Evolutionary conservation across 495 filamentous ascomycete genomes (phyloP), one percentile per base, ranked within the genome.

Genomic region (Podospora fimiseda): DNA sequence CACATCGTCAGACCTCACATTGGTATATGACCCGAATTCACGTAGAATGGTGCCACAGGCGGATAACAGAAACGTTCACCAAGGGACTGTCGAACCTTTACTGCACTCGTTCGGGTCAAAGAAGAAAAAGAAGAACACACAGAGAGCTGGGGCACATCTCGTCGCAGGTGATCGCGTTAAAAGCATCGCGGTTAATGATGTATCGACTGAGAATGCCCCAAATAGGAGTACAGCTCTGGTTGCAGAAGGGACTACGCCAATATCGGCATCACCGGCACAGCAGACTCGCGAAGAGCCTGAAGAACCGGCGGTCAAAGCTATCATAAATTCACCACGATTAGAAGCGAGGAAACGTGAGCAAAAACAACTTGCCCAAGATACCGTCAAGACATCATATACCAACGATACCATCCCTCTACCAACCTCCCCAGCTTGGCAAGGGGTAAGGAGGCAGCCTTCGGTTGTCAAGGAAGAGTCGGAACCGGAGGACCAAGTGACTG

Each of bases 401-500:
- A 37, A 44, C 5, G n/a, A 44, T 9, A 51, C 11, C 27, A 33
- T 33, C 27, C 11, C 5, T 5, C 27, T 11, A n/a, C 11, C 27
- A 33, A 33, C 11, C 11, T 33, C 27, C 0, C 15, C 38, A 5
- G 14, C 45, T 21, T 57, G 52, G 24, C 60, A 49, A 37, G 51
- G 22, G 1, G 52, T 68, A 37, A 71, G 62, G 14, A 83, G 82
- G 58, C 79, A 83, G 55, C 80, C 84, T 1, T 83, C 83, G 1
- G 71, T 80, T 11, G 80, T 86, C 3, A 71, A 68, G n/a, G 84
- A 86, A 62, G 80, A 84, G 56, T 66, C 72, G 11, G 77, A 83
- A 56, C 75, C 67, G 9, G 78, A 82, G 51, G 52, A 59, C 9
- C 43, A 46, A 22, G 48, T 48, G 9, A 4, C 39, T n/a, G 16